phyloP scores from a whole-genome alignment of 768 basidiomycete species.

The Artomyces pyxidatus region DNA sequence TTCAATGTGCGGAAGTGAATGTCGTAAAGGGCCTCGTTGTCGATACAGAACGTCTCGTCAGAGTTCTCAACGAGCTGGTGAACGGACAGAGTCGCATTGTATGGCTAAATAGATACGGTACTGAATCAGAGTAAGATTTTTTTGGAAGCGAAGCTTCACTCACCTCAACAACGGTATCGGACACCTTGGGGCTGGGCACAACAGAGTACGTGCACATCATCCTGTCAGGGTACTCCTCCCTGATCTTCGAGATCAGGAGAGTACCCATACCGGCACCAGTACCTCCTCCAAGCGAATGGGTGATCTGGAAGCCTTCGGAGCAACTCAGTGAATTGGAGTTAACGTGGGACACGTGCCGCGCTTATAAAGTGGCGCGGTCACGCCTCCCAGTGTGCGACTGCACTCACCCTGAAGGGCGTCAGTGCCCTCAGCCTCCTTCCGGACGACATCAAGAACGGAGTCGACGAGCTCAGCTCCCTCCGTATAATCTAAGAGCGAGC shows the following conservation, averaged over 20 bases:
- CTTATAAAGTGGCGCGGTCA: slow-evolving; percentile 7
- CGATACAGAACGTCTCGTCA: slow-evolving; percentile 99
- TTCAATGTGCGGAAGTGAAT: slow-evolving; percentile 99
- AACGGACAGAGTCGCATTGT: slow-evolving; percentile 97
- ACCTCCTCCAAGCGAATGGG: slow-evolving; percentile 97
- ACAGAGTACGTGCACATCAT: slow-evolving; percentile 99
- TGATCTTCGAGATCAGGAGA: slow-evolving; percentile 96
- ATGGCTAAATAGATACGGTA: slow-evolving; percentile 48
- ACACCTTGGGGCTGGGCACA: slow-evolving; percentile 94
- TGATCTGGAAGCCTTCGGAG: slow-evolving; percentile 87
- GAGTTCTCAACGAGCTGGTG: slow-evolving; percentile 99
- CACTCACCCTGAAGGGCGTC: slow-evolving; percentile 90
- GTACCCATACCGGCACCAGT: slow-evolving; percentile 99
- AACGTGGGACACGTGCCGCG: slow-evolving; percentile 12
- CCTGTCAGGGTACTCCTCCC: slow-evolving; percentile 97
- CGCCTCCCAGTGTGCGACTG: background rate
- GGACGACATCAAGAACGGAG: slow-evolving; percentile 94
- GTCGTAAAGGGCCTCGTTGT: slow-evolving; percentile 98
- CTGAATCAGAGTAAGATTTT: background rate
- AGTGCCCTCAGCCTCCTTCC: slow-evolving; percentile 96
- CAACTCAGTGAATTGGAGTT: slow-evolving; percentile 1
- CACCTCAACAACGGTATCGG: slow-evolving; percentile 96
- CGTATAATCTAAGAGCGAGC: slow-evolving; percentile 56
- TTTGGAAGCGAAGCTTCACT: background rate
- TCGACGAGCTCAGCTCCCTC: slow-evolving; percentile 99